A percentile compares a stretch with the other conserved stretches of the same genome.
These are phyloP conservation scores for Aspergillus nomiae DNA, from an alignment of 2,329 filamentous ascomycete genomes.

Conservation along the genomic window DNA sequence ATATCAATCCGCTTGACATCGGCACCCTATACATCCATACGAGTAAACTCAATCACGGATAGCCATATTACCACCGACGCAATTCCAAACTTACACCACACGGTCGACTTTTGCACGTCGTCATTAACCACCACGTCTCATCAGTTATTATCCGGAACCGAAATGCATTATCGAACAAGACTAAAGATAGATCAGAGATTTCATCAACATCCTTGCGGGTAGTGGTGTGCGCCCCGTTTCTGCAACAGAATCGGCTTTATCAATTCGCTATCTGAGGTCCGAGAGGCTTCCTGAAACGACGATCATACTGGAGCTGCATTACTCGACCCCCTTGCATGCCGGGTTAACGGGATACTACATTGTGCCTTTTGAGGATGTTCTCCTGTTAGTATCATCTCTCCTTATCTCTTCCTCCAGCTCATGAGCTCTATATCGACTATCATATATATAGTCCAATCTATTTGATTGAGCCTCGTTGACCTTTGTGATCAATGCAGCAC, in stretches of 20 bases:
- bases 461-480: not conserved
- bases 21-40: not conserved
- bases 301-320: not conserved
- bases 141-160: not conserved
- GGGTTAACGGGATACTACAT: not conserved
- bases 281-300: not conserved
- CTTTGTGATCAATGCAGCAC: constrained; percentile 16
- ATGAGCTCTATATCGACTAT: not conserved
- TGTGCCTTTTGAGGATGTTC: not conserved
- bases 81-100: not conserved
- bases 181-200: constrained; percentile 14
- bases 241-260: not conserved
- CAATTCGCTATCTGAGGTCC: constrained; percentile 7
- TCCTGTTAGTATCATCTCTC: not conserved
- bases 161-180: constrained; percentile 18
- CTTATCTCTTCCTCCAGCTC: not conserved
- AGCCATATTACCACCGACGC: not conserved
- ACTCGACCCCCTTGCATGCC: not conserved
- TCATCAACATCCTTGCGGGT: constrained; percentile 20
- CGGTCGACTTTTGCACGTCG: not conserved
- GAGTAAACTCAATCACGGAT: too few species aligned
- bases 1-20: not conserved
- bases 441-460: not conserved
- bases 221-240: constrained; percentile 19
- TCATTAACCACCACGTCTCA: not conserved